Conservation (phyloP, 2,329 filamentous ascomycete genomes). For the Beauveria asiatica region DNA sequence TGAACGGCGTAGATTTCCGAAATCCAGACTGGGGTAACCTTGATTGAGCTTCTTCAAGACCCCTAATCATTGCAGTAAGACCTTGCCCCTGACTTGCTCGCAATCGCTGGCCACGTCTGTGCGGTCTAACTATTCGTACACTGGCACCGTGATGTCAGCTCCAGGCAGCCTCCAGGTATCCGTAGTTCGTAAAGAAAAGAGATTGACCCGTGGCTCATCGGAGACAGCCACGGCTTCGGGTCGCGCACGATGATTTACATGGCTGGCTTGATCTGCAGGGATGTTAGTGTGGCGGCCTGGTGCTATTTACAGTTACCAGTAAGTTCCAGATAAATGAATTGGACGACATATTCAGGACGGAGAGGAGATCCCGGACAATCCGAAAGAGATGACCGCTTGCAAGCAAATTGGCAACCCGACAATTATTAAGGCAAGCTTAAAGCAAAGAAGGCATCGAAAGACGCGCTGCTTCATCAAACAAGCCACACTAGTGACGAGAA, state of each 20-base stretch:
- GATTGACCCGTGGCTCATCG: neutral
- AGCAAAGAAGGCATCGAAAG: neutral
- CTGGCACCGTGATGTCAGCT: neutral
- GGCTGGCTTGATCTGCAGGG: neutral
- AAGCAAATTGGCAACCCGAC: no score
- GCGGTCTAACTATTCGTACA: neutral
- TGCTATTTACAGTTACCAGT: neutral
- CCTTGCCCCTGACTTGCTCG: neutral
- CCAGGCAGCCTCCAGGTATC: neutral
- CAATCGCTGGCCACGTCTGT: neutral
- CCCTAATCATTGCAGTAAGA: neutral
- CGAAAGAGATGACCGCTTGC: no score
- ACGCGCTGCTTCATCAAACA: neutral
- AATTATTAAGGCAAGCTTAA: neutral
- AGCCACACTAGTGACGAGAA: neutral
- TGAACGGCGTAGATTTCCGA: neutral
- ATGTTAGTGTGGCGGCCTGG: neutral
- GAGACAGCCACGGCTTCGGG: neutral
- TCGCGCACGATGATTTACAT: neutral
- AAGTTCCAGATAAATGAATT: no score
- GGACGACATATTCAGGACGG: neutral
- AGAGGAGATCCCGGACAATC: neutral
- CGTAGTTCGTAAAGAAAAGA: neutral
- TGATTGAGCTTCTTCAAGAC: neutral
- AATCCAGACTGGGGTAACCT: neutral